A percentile compares a stretch with the other conserved stretches of the same genome.
Evolutionary conservation across 768 basidiomycete species (phyloP).

Genomic region (Termitomyces bulborhizus): DNA sequence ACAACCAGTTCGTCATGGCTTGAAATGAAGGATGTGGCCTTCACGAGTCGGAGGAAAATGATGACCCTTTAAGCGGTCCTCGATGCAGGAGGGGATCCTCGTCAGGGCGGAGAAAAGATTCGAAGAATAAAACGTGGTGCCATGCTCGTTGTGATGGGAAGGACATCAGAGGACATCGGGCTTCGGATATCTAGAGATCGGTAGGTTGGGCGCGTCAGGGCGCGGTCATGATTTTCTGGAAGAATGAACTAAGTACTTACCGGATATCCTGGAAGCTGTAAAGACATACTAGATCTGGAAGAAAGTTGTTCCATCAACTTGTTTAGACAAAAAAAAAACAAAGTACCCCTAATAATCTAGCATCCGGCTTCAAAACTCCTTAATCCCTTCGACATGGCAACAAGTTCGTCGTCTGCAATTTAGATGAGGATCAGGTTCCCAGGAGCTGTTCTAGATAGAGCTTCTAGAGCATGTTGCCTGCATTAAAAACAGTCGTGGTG

Average conservation of each 20-base stretch:
- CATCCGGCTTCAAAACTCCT: background rate
- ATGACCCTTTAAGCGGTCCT: background rate
- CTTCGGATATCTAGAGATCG: background rate
- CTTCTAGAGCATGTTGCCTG: no score
- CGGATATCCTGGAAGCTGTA: no score
- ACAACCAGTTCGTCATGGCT: slow-evolving; percentile 17
- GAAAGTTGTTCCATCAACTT: background rate
- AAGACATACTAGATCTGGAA: background rate
- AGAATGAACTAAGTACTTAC: background rate
- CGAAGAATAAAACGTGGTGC: background rate
- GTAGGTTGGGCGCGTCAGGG: background rate
- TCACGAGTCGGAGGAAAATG: background rate
- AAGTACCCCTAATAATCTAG: no score
- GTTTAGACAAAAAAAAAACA: background rate
- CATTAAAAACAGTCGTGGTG: no score
- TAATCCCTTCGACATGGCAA: background rate
- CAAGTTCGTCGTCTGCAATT: background rate
- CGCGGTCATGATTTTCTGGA: background rate
- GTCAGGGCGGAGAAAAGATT: background rate
- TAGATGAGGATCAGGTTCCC: background rate
- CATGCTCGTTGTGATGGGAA: background rate
- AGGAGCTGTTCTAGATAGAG: no score
- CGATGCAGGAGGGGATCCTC: no score
- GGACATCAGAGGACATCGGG: background rate
- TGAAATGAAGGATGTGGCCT: background rate